phyloP scores from a whole-genome alignment of 495 filamentous ascomycete genomes.

The Chaetomium cochliodes region DNA sequence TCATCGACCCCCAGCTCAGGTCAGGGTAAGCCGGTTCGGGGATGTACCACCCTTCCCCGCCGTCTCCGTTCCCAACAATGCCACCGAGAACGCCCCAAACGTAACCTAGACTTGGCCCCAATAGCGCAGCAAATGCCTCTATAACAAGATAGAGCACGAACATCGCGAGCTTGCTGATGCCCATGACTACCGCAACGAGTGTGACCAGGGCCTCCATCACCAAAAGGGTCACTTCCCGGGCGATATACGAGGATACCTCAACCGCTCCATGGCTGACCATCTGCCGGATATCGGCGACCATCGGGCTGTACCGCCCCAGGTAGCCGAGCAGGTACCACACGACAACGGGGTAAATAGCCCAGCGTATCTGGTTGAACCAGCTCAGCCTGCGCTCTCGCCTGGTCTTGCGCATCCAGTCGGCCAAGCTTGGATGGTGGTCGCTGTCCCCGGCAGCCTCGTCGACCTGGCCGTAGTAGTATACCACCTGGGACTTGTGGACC shows the following conservation, averaged over 20 bases:
- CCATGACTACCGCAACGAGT: neutral
- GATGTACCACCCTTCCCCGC: neutral
- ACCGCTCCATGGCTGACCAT: neutral
- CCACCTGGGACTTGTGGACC: conserved; percentile 32
- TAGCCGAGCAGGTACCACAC: conserved; percentile 3
- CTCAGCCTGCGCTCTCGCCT: neutral
- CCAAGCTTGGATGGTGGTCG: conserved; percentile 22
- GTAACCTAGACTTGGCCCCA: neutral
- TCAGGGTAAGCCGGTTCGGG: neutral
- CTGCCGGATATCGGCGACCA: neutral
- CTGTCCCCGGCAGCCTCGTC: conserved; percentile 9
- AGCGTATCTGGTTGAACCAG: neutral
- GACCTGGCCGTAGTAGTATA: conserved; percentile 37
- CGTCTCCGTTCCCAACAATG: neutral
- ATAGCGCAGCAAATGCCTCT: neutral
- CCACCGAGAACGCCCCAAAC: neutral
- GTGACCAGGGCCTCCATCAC: conserved; percentile 7
- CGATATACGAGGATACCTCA: neutral
- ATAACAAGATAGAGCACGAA: neutral
- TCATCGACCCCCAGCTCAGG: conserved; percentile 5
- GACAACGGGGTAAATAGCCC: neutral
- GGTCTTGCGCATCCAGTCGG: conserved; percentile 11
- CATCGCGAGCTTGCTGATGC: neutral
- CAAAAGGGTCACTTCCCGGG: conserved; percentile 1
- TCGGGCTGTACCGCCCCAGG: conserved; percentile 5